These are phyloP conservation scores for Cubamyces sp. DNA, from an alignment of 768 basidiomycete genomes.

Conservation along the genomic window DNA sequence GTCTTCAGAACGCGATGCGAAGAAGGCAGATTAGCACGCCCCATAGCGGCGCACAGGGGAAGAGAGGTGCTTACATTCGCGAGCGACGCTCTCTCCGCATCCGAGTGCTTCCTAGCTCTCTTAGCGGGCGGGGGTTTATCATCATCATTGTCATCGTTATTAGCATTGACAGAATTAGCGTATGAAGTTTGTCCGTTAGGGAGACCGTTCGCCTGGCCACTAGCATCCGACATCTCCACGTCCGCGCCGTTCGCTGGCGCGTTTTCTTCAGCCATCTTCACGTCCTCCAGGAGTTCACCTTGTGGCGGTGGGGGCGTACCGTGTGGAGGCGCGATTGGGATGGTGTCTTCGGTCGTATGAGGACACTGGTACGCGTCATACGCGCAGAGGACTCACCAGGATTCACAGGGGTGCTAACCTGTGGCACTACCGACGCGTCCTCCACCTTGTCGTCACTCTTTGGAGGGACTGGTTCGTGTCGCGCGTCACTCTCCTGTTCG, in stretches of 20 bases:
- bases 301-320: slow-evolving; percentile 52
- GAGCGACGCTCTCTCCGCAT: slow-evolving; percentile 74
- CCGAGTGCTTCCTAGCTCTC: slow-evolving; percentile 75
- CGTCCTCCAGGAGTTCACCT: slow-evolving; percentile 52
- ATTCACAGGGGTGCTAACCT: slow-evolving; percentile 49
- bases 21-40: slow-evolving; percentile 53
- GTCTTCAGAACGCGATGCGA: slow-evolving; percentile 52
- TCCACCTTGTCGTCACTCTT: slow-evolving; percentile 50
- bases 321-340: slow-evolving; percentile 48
- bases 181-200: slow-evolving; percentile 35
- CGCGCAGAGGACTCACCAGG: slow-evolving; percentile 45
- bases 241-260: slow-evolving; percentile 20
- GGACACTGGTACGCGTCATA: slow-evolving; percentile 24
- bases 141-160: slow-evolving; percentile 52
- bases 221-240: slow-evolving; percentile 33
- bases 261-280: slow-evolving; percentile 57
- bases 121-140: slow-evolving; percentile 80
- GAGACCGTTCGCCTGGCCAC: slow-evolving; percentile 31
- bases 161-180: slow-evolving; percentile 36
- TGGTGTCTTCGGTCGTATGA: slow-evolving; percentile 41
- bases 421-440: slow-evolving; percentile 49
- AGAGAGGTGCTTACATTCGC: slow-evolving; percentile 65
- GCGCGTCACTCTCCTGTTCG: slow-evolving; percentile 70
- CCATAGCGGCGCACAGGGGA: slow-evolving; percentile 51
- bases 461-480: slow-evolving; percentile 59